Conservation (phyloP, 352 stramenopile genomes). For the Phytophthora uliginosa region DNA sequence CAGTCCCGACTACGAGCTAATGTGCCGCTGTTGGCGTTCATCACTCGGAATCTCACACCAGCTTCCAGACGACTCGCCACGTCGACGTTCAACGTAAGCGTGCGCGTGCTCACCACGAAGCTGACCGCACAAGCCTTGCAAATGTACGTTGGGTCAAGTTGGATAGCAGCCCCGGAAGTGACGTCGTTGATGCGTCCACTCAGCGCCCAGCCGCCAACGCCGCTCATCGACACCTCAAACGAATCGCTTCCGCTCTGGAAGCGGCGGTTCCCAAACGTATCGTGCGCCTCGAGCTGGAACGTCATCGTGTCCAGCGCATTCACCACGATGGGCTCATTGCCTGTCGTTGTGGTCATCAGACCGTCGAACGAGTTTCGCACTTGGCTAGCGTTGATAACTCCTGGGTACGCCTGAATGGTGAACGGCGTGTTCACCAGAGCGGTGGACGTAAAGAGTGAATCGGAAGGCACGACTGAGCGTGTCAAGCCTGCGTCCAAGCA, state of each 20-base stretch:
- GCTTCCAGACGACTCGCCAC: constrained; percentile 63
- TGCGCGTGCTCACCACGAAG: constrained; percentile 53
- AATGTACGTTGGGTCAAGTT: constrained; percentile 58
- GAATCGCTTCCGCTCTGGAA: constrained; percentile 86
- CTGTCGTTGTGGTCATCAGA: constrained; percentile 52
- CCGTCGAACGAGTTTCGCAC: constrained; percentile 73
- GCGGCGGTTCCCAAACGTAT: constrained; percentile 84
- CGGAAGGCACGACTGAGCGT: constrained; percentile 24
- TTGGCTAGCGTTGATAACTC: constrained; percentile 63
- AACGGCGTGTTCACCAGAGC: constrained; percentile 65
- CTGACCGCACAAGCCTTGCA: constrained; percentile 67
- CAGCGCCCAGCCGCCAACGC: constrained; percentile 86
- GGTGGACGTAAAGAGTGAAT: constrained; percentile 51
- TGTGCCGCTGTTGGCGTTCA: constrained; percentile 69
- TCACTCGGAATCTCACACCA: constrained; percentile 70
- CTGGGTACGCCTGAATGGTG: constrained; percentile 79
- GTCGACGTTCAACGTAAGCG: constrained; percentile 67
- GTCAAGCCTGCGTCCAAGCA: constrained; percentile 43
- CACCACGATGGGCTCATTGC: constrained; percentile 31
- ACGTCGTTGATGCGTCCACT: constrained; percentile 91
- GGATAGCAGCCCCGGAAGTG: constrained; percentile 40
- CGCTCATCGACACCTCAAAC: constrained; percentile 89
- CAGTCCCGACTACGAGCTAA: constrained; percentile 65
- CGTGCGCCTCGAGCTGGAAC: constrained; percentile 88
- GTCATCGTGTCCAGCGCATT: constrained; percentile 56